phyloP scores from a whole-genome alignment of 176 grass and related monocot species.

The Oryza longistaminata region DNA sequence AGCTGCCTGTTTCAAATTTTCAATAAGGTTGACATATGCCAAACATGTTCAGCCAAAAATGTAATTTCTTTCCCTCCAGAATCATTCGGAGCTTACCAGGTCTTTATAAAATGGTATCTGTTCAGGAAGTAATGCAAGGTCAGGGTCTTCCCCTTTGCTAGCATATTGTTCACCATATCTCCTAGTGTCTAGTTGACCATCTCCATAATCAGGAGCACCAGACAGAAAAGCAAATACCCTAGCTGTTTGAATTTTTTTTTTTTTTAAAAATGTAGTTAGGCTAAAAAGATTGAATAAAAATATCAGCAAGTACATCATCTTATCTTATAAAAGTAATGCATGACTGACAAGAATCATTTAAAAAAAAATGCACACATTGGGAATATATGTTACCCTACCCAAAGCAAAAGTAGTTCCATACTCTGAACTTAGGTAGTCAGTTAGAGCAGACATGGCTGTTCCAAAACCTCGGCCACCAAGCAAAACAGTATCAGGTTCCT shows the following conservation, averaged over 20 bases:
- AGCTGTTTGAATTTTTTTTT: slow-evolving; percentile 52
- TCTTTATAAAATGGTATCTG: slow-evolving; percentile 96
- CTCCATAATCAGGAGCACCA: slow-evolving; percentile 94
- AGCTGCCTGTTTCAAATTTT: slow-evolving; percentile 73
- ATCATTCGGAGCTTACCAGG: slow-evolving; percentile 61
- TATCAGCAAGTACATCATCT: slow-evolving; percentile 23
- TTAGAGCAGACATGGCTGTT: slow-evolving; percentile 73
- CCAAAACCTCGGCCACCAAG: slow-evolving; percentile 84
- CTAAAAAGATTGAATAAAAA: slow-evolving; percentile 8
- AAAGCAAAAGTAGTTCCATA: slow-evolving; percentile 94
- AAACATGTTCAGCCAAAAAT: neutral
- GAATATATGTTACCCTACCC: slow-evolving; percentile 48
- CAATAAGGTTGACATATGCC: slow-evolving; percentile 18
- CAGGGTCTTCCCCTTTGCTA: slow-evolving; percentile 83
- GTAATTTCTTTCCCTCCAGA: slow-evolving; percentile 1
- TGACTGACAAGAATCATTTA: neutral
- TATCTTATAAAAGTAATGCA: slow-evolving; percentile 9
- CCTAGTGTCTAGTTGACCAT: slow-evolving; percentile 83
- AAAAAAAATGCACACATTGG: slow-evolving; percentile 3
- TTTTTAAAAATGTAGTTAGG: slow-evolving; percentile 38
- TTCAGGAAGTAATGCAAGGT: slow-evolving; percentile 80
- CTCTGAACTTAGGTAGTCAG: slow-evolving; percentile 83
- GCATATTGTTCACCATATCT: slow-evolving; percentile 97
- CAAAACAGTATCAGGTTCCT: slow-evolving; percentile 77
- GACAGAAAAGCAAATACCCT: slow-evolving; percentile 95